These are phyloP conservation scores for Oenanthe sinensis DNA, from an alignment of 129 eudicot species.

Conservation along the genomic window DNA sequence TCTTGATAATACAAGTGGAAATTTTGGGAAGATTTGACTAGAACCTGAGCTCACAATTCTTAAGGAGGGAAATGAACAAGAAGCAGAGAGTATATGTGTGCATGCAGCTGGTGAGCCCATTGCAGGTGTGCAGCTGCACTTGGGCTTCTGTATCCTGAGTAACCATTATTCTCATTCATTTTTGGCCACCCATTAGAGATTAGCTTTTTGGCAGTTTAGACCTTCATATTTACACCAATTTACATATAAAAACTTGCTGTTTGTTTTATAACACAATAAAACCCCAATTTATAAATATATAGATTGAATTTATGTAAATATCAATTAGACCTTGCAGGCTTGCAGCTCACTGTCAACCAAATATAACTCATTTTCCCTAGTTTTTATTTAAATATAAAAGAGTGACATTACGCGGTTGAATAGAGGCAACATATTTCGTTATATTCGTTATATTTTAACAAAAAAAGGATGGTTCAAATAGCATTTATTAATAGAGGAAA, in stretches of 20 bases:
- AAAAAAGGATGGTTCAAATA: too few species aligned
- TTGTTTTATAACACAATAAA: background rate
- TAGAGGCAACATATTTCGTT: too few species aligned
- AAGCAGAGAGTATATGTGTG: background rate
- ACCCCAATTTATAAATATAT: too few species aligned
- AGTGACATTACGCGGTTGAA: too few species aligned
- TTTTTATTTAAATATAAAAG: too few species aligned
- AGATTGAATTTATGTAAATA: too few species aligned
- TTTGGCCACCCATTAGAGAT: constrained; percentile 16
- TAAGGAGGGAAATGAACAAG: background rate
- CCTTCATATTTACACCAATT: background rate
- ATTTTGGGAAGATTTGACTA: constrained; percentile 17
- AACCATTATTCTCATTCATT: constrained; percentile 15
- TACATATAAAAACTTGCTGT: background rate
- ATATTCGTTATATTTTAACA: too few species aligned
- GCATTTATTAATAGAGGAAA: too few species aligned
- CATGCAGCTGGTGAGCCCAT: constrained; percentile 21
- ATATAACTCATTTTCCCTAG: too few species aligned
- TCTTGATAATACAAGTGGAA: background rate
- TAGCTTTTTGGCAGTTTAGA: background rate
- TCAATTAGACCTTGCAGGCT: too few species aligned
- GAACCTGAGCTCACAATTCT: constrained; percentile 10
- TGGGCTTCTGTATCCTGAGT: background rate
- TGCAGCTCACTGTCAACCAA: too few species aligned
- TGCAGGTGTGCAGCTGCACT: constrained; percentile 7